A percentile compares a stretch with the other conserved stretches of the same genome.
These are phyloP conservation scores for Serendipita sp. DNA, from an alignment of 768 basidiomycete genomes.

Conservation along the genomic window DNA sequence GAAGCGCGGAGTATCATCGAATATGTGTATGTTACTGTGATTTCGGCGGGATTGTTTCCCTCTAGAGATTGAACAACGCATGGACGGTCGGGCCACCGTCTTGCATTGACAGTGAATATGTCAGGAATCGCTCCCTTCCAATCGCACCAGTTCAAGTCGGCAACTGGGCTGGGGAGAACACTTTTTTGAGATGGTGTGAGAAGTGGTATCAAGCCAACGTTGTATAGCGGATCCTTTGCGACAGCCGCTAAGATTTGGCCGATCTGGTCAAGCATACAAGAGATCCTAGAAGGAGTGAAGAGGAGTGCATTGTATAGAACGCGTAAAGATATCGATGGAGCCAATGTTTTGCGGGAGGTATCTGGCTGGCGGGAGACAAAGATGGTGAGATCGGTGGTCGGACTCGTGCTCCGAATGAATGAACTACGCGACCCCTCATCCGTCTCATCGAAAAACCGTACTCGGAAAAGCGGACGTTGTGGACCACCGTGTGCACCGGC, in stretches of 20 bases:
- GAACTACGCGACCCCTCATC: slow-evolving; percentile 42
- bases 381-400: slow-evolving; percentile 85
- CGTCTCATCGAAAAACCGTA: slow-evolving; percentile 92
- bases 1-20: slow-evolving; percentile 64
- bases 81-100: slow-evolving; percentile 56
- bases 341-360: slow-evolving; percentile 50
- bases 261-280: slow-evolving; percentile 72
- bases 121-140: slow-evolving; percentile 96
- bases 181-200: slow-evolving; percentile 53
- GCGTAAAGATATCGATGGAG: slow-evolving; percentile 61
- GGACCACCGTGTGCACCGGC: slow-evolving; percentile 33
- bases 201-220: slow-evolving; percentile 67
- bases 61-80: slow-evolving; percentile 66
- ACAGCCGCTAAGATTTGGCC: slow-evolving; percentile 59
- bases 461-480: slow-evolving; percentile 60
- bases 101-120: slow-evolving; percentile 81
- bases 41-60: slow-evolving; percentile 19
- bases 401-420: slow-evolving; percentile 63
- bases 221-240: slow-evolving; percentile 45
- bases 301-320: slow-evolving; percentile 90
- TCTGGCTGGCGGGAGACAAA: slow-evolving; percentile 64
- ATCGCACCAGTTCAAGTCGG: slow-evolving; percentile 89
- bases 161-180: slow-evolving; percentile 66
- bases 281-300: slow-evolving; percentile 65
- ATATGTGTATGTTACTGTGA: slow-evolving; percentile 46